These are phyloP conservation scores for Magnolia changhungtana DNA, from an alignment of 164 flowering plant genomes.

Conservation along the genomic window DNA sequence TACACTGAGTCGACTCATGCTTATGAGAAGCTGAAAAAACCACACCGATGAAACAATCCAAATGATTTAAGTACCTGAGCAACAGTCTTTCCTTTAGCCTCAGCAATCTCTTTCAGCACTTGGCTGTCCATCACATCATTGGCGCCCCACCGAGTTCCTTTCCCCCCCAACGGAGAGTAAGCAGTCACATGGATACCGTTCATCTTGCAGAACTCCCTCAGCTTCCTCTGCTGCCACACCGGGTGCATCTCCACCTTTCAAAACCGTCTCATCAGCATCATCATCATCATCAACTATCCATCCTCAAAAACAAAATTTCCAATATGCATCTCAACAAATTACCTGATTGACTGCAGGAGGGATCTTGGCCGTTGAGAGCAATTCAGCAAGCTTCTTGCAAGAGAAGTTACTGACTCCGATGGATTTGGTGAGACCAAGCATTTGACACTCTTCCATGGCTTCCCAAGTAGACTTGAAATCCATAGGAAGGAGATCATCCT, in stretches of 20 bases:
- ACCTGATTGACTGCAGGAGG: constrained; percentile 23
- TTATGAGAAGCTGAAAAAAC: no score
- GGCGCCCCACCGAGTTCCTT: constrained; percentile 23
- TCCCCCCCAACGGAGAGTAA: constrained; percentile 34
- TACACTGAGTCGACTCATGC: no score
- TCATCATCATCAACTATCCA: neutral
- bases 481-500: constrained; percentile 10
- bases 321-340: neutral
- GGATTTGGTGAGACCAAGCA: constrained; percentile 16
- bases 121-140: constrained; percentile 15
- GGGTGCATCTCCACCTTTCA: constrained; percentile 38
- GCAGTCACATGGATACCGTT: constrained; percentile 29
- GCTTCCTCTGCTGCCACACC: constrained; percentile 26
- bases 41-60: no score
- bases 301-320: neutral
- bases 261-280: neutral
- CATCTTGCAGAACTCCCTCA: constrained; percentile 26
- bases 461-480: constrained; percentile 12
- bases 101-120: constrained; percentile 26
- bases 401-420: constrained; percentile 23
- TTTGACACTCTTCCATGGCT: constrained; percentile 21
- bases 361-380: constrained; percentile 9
- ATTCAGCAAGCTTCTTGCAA: constrained; percentile 13
- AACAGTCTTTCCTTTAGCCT: constrained; percentile 24
- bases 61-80: constrained; percentile 21